Conservation (phyloP, 2,329 filamentous ascomycete species). For the Cryphonectria naterciae region DNA sequence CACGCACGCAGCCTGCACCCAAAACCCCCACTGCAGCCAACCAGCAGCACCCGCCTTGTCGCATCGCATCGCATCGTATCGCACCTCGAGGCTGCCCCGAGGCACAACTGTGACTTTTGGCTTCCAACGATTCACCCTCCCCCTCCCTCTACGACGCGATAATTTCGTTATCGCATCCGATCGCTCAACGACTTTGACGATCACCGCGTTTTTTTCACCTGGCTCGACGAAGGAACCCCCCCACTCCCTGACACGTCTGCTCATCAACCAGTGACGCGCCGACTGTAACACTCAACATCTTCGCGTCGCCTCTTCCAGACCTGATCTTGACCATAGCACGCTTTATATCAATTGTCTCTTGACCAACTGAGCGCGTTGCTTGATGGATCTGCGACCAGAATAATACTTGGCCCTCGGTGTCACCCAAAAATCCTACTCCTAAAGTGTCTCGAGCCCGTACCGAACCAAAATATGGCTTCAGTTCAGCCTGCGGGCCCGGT, state of each 20-base stretch:
- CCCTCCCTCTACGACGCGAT: constrained; percentile 16
- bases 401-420: constrained; percentile 33
- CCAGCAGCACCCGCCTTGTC: constrained; percentile 17
- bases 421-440: constrained; percentile 33
- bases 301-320: constrained; percentile 21
- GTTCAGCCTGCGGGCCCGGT: constrained; percentile 73
- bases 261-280: constrained; percentile 26
- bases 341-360: constrained; percentile 7
- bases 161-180: constrained; percentile 15
- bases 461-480: constrained; percentile 69
- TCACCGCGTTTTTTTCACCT: constrained; percentile 10
- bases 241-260: constrained; percentile 18
- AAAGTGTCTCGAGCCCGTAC: constrained; percentile 26
- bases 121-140: not conserved
- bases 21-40: constrained; percentile 26
- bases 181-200: constrained; percentile 3
- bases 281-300: constrained; percentile 6
- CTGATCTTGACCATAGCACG: constrained; percentile 10
- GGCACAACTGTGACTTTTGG: constrained; percentile 13
- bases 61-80: constrained; percentile 27
- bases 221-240: constrained; percentile 3
- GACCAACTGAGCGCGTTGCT: constrained; percentile 22
- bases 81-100: constrained; percentile 6
- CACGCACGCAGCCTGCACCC: not conserved
- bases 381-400: constrained; percentile 44